Evolutionary conservation across 192 early-diverging fungal genomes (phyloP).

Genomic region (Phlyctochytrium planicorne): DNA sequence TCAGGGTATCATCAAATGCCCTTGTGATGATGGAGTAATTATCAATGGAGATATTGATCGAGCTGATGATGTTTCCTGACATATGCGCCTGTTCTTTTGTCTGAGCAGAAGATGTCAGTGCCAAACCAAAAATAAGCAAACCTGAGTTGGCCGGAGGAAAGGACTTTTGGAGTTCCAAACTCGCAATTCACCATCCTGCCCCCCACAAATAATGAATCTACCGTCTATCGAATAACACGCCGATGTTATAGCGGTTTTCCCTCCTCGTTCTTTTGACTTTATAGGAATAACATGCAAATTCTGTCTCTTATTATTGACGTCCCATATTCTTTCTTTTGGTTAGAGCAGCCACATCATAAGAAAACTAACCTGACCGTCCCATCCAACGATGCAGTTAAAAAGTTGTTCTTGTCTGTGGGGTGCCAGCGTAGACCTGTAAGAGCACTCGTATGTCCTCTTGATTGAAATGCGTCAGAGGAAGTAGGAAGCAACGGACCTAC

Average conservation of each 20-base stretch:
- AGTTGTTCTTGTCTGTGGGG: conserved; percentile 60
- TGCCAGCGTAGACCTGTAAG: conserved; percentile 81
- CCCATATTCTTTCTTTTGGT: conserved; percentile 67
- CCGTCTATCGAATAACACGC: conserved; percentile 71
- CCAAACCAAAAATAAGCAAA: conserved; percentile 32
- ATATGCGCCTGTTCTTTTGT: conserved; percentile 70
- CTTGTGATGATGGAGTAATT: conserved; percentile 70
- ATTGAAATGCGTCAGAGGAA: neutral
- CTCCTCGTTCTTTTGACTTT: conserved; percentile 69
- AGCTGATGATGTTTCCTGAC: conserved; percentile 65
- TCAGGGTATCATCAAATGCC: conserved; percentile 82
- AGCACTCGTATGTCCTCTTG: conserved; percentile 78
- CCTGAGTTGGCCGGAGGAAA: conserved; percentile 63
- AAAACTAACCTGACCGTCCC: conserved; percentile 67
- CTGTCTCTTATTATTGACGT: conserved; percentile 65
- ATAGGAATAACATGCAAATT: conserved; percentile 78
- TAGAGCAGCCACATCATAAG: neutral
- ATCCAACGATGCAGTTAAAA: conserved; percentile 80
- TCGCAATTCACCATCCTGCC: conserved; percentile 71
- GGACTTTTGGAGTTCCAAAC: conserved; percentile 72
- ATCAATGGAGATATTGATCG: conserved; percentile 67
- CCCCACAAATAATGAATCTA: conserved; percentile 66
- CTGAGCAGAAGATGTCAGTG: conserved; percentile 18
- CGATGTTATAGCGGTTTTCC: conserved; percentile 68
- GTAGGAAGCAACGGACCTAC: conserved; percentile 22